These are phyloP conservation scores for Hypholoma sublateritium DNA, from an alignment of 768 basidiomycete species.

Conservation along the genomic window DNA sequence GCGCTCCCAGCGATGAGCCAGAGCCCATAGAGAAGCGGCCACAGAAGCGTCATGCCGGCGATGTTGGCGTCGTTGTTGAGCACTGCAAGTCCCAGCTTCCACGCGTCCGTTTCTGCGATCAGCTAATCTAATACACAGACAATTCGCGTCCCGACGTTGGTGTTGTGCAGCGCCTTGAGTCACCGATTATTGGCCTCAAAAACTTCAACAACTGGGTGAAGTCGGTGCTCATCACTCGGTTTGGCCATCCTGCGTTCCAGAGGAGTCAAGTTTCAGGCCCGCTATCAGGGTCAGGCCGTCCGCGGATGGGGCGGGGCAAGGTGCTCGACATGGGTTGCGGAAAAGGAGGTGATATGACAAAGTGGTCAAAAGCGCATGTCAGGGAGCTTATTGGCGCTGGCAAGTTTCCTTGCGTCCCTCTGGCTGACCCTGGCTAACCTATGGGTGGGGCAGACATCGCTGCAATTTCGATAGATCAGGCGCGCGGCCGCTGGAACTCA, in stretches of 20 bases:
- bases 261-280: slow-evolving; percentile 30
- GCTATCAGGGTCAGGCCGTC: slow-evolving; percentile 26
- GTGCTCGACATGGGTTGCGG: slow-evolving; percentile 98
- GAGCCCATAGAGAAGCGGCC: slow-evolving; percentile 33
- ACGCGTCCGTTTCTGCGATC: slow-evolving; percentile 1
- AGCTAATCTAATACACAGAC: slow-evolving; percentile 48
- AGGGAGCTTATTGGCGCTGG: slow-evolving; percentile 81
- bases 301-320: slow-evolving; percentile 53
- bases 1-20: slow-evolving; percentile 38
- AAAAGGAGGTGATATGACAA: slow-evolving; percentile 96
- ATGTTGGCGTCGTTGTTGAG: slow-evolving; percentile 69
- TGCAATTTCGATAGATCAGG: slow-evolving; percentile 84
- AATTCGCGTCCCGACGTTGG: slow-evolving; percentile 93
- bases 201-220: slow-evolving; percentile 99
- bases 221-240: slow-evolving; percentile 91
- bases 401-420: slow-evolving; percentile 27
- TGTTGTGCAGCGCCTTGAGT: slow-evolving; percentile 77
- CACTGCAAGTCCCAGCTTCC: slow-evolving; percentile 63
- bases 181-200: slow-evolving; percentile 95
- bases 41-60: slow-evolving; percentile 57
- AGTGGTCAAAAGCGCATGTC: slow-evolving; percentile 89
- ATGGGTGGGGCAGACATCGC: slow-evolving; percentile 71
- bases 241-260: slow-evolving; percentile 70
- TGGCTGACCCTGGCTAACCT: not conserved
- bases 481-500: slow-evolving; percentile 66